These are phyloP conservation scores for Colletotrichum graminicola DNA, from an alignment of 2,329 filamentous ascomycete species.

Conservation along the genomic window DNA sequence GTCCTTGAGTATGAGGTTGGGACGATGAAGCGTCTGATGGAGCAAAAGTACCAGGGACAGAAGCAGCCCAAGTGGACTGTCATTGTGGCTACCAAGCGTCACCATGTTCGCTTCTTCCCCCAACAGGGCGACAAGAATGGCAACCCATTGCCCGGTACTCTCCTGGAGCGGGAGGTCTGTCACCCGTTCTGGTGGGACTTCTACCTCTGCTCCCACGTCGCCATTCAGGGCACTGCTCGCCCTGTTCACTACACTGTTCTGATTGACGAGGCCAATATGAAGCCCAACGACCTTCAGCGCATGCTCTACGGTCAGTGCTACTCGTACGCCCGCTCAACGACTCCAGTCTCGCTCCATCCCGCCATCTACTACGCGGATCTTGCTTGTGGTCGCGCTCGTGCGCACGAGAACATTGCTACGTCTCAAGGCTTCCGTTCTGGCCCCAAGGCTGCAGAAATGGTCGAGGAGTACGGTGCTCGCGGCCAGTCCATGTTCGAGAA, in stretches of 20 bases:
- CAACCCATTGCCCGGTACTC: constrained; percentile 86
- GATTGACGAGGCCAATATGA: constrained; percentile 79
- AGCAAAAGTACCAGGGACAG: constrained; percentile 49
- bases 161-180: constrained; percentile 91
- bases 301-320: constrained; percentile 97
- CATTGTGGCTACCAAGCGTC: constrained; percentile 90
- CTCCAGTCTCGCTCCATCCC: constrained; percentile 88
- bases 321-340: constrained; percentile 91
- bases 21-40: constrained; percentile 74
- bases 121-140: constrained; percentile 76
- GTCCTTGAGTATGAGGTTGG: constrained; percentile 84
- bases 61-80: constrained; percentile 78
- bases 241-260: constrained; percentile 95
- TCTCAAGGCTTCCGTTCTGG: constrained; percentile 60
- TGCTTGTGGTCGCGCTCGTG: constrained; percentile 81
- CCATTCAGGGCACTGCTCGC: constrained; percentile 93
- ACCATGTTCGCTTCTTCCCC: constrained; percentile 90
- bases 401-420: constrained; percentile 72
- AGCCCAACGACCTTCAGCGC: constrained; percentile 78
- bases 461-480: constrained; percentile 55
- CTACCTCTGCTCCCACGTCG: constrained; percentile 72
- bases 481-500: constrained; percentile 46
- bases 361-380: constrained; percentile 97
- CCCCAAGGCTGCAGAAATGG: constrained; percentile 58
- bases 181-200: constrained; percentile 94